Conservation (phyloP, 495 filamentous ascomycete genomes). For the Penicillium simplicissimum region DNA sequence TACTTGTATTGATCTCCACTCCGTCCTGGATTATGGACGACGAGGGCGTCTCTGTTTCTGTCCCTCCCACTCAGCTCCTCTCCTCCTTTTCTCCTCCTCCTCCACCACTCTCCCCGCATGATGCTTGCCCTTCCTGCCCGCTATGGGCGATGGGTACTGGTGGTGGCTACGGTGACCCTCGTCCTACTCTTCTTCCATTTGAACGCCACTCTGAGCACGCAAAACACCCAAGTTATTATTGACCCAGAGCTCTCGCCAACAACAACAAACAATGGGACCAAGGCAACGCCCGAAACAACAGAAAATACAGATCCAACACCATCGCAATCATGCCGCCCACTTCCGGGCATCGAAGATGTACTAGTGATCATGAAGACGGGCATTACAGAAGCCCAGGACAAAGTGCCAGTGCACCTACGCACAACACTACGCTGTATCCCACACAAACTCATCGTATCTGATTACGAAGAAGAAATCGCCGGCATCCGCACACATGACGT, state of each 20-base stretch:
- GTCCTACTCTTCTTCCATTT: conserved; percentile 25
- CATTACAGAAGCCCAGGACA: conserved; percentile 47
- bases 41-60: neutral
- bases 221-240: conserved; percentile 12
- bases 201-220: conserved; percentile 8
- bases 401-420: conserved; percentile 45
- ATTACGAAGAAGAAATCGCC: conserved; percentile 48
- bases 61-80: neutral
- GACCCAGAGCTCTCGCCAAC: conserved; percentile 4
- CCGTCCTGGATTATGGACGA: conserved; percentile 18
- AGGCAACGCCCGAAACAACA: neutral
- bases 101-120: conserved; percentile 1
- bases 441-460: conserved; percentile 50
- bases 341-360: conserved; percentile 38
- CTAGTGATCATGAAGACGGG: conserved; percentile 51
- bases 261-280: conserved; percentile 2
- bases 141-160: conserved; percentile 29
- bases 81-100: neutral
- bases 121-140: conserved; percentile 28
- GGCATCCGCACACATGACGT: conserved; percentile 44
- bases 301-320: neutral
- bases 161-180: conserved; percentile 17
- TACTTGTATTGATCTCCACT: conserved; percentile 4
- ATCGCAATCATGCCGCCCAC: conserved; percentile 25
- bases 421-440: conserved; percentile 50